Evolutionary conservation across 140 eudicot species (phyloP), one percentile per base, ranked within the genome.

Genomic region (Erigeron philadelphicus): DNA sequence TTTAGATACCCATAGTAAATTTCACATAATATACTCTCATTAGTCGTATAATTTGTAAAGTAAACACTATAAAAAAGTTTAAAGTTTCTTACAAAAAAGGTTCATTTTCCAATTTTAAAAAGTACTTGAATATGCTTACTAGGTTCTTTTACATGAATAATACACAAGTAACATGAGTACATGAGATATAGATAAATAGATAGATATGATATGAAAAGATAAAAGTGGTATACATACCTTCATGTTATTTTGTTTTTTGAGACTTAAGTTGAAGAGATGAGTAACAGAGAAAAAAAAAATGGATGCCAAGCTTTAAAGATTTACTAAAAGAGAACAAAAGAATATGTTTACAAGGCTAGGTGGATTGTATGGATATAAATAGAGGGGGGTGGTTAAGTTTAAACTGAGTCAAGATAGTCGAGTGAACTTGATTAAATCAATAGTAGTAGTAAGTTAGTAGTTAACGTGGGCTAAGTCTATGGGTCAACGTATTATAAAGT

Each of bases 181-280:
- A 31, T 31, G 38, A 45, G n/a, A 75, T 43, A 66, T 25, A 38
- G 12, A 43, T 52, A 52, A 52, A 8, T 12, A 49, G 56, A 5
- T 52, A 16, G 17, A 7, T 7, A 7, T 45, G 19, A 52, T 43
- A 61, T 25, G 5, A 17, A 43, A 16, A 47, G 9, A 59, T 45
- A 40, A 31, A 15, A 49, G 43, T 7, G 8, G 17, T 46, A 53
- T 41, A 31, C 60, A 53, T 62, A 78, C 82, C 82, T 78, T 78
- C 82, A 78, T 78, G 74, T 13, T 59, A 1, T n/a, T 31, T n/a
- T 60, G 18, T 41, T 60, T 31, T 31, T 31, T 31, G 4, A 13
- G 40, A 60, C 60, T 8, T 72, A 53, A 62, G 5, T 21, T 44
- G 72, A 35, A 35, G 82, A 78, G 79, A 73, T 69, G 65, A 71